Evolutionary conservation across 2,329 filamentous ascomycete genomes (phyloP).

Genomic region (Ophiostoma fasciatum): DNA sequence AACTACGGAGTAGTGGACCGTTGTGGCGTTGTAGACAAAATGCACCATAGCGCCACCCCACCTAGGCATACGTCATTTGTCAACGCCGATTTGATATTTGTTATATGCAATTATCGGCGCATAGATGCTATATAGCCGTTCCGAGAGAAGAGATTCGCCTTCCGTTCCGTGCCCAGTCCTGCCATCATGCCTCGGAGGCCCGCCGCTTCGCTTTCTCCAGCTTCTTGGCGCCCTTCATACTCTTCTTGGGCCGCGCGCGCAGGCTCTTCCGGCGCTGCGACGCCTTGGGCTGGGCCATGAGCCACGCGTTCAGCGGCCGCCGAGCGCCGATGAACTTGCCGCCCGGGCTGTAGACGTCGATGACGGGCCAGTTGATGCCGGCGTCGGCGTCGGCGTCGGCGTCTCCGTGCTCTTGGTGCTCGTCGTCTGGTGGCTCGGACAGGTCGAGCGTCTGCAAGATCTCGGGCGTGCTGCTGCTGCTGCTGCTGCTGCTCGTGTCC

Average conservation of each 20-base stretch:
- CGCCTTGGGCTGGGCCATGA: conserved; percentile 39
- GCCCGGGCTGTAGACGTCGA: conserved; percentile 76
- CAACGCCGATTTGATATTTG: too few species aligned
- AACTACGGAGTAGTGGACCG: too few species aligned
- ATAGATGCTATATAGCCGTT: too few species aligned
- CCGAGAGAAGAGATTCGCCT: too few species aligned
- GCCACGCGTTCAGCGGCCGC: conserved; percentile 56
- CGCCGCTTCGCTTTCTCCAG: conserved; percentile 7
- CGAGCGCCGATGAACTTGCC: conserved; percentile 63
- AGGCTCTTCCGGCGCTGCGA: conserved; percentile 15
- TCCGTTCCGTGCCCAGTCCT: too few species aligned
- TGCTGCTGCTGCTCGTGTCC: not conserved
- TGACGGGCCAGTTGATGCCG: conserved; percentile 43
- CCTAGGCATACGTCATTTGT: too few species aligned
- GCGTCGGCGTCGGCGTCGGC: conserved; percentile 1
- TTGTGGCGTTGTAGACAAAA: too few species aligned
- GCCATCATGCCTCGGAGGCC: not conserved
- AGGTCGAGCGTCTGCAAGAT: conserved; percentile 17
- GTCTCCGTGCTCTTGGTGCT: not conserved
- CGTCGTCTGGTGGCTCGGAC: conserved; percentile 9
- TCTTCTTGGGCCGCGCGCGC: conserved; percentile 9
- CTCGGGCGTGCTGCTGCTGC: not conserved
- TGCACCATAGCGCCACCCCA: too few species aligned
- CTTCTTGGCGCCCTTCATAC: conserved; percentile 15
- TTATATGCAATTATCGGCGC: too few species aligned